Percentiles rank a stretch among this genome's conserved stretches.
Evolutionary conservation across 2,329 filamentous ascomycete species (phyloP).

Genomic region (Alternaria atra): DNA sequence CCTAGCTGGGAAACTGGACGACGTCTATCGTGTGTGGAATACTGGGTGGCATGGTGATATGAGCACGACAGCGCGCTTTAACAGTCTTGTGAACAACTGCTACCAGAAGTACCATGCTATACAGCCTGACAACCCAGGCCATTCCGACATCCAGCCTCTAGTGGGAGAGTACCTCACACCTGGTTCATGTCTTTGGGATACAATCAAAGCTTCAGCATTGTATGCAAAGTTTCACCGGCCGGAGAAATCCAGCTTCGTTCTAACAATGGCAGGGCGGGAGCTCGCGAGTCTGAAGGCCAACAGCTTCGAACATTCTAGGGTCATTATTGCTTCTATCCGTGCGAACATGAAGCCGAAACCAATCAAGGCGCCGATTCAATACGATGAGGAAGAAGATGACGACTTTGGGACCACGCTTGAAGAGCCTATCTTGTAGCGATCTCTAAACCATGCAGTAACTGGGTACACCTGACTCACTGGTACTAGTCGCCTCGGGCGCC

Average conservation of each 20-base stretch:
- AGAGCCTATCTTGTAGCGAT: not conserved
- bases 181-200: conserved; percentile 51
- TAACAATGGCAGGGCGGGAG: conserved; percentile 53
- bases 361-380: conserved; percentile 27
- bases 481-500: not conserved
- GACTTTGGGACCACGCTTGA: conserved; percentile 25
- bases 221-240: conserved; percentile 39
- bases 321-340: conserved; percentile 33
- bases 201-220: conserved; percentile 57
- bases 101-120: conserved; percentile 31
- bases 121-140: conserved; percentile 19
- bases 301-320: conserved; percentile 10
- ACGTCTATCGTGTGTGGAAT: conserved; percentile 20
- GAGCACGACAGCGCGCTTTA: conserved; percentile 15
- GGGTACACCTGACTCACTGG: not conserved
- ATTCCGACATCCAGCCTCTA: conserved; percentile 23
- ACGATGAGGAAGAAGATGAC: conserved; percentile 24
- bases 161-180: conserved; percentile 23
- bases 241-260: conserved; percentile 43
- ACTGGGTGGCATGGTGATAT: not conserved
- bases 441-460: not conserved
- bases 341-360: conserved; percentile 44
- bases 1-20: conserved; percentile 1
- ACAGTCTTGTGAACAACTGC: conserved; percentile 27
- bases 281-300: conserved; percentile 50